Evolutionary conservation across 1,284 basidiomycete species (phyloP), one percentile per base, ranked within the genome.

Genomic region (Ustilago shanxiensis): DNA sequence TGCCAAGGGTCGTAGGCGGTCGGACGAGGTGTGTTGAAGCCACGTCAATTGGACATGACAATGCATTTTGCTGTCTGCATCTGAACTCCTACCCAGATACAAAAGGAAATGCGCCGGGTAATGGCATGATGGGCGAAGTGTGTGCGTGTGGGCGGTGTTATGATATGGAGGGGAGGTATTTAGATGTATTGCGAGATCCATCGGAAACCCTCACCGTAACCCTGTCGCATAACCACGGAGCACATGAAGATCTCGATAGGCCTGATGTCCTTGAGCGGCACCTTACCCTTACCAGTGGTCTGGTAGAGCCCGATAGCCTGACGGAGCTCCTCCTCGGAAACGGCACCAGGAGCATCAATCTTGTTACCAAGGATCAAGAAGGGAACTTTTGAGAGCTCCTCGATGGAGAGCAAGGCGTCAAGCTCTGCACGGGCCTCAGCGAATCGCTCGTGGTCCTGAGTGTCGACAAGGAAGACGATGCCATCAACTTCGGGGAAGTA

Each of bases 191-290:
- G 95, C 78, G 94, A 96, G 80, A 99, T 86, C 96, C 96, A 99
- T 81, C 95, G 91, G 93, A 99, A 98, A 90, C 94, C 96, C 88
- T 99, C 97, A 73, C 95, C 96, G 87, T 99, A 99, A 69, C 96
- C 96, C 87, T 98, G 95, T 87, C 96, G 91, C 90, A 97, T 95
- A 66, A 99, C 96, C 69, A 99, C 96, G 18, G 97, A 99, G 89
- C 95, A 98, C 97, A 99, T 99, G 91, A 98, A 99, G 84, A 99
- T 91, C 88, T 99, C 97, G 87, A 99, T 98, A 35, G 97, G 96
- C 77, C 97, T 92, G 83, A 99, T 98, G 88, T 98, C 96, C 83
- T 90, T 93, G 82, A 99, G 91, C 72, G 95, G 95, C 45, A 98
- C 93, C 87, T 98, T 98, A 87, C 97, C 97, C 82, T 99, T 99